Evolutionary conservation across 2,329 filamentous ascomycete genomes (phyloP).

Genomic region (Trichoderma pleuroti): DNA sequence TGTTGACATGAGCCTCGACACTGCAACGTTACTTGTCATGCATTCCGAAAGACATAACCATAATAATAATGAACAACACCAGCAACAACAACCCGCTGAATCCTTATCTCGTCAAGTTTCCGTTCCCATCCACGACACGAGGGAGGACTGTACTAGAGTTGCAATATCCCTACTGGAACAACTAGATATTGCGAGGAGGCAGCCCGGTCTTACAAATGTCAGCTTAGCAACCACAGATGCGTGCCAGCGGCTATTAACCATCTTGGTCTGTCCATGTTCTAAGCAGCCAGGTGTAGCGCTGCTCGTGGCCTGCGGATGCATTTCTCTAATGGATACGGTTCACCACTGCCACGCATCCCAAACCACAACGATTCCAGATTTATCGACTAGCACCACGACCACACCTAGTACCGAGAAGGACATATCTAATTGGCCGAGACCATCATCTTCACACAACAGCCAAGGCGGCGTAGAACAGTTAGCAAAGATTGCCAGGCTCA

Average conservation of each 20-base stretch:
- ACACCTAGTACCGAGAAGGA: neutral
- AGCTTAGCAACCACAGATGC: neutral
- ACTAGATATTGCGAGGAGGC: neutral
- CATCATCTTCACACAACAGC: neutral
- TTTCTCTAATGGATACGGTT: neutral
- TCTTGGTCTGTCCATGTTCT: neutral
- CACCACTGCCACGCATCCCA: neutral
- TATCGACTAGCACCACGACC: neutral
- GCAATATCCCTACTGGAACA: neutral
- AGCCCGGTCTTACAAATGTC: neutral
- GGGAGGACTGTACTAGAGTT: neutral
- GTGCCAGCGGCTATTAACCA: neutral
- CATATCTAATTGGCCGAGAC: neutral
- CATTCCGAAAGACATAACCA: neutral
- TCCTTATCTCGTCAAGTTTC: neutral
- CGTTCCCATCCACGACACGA: neutral
- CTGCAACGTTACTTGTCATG: neutral
- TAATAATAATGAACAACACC: neutral
- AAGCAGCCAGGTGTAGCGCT: neutral
- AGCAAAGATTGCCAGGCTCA: slow-evolving; percentile 5
- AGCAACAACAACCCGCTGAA: neutral
- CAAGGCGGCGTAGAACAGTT: neutral
- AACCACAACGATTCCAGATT: neutral
- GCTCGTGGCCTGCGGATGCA: neutral
- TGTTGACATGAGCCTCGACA: neutral